Evolutionary conservation across 2,329 filamentous ascomycete genomes (phyloP).

Genomic region (Sclerotinia borealis): DNA sequence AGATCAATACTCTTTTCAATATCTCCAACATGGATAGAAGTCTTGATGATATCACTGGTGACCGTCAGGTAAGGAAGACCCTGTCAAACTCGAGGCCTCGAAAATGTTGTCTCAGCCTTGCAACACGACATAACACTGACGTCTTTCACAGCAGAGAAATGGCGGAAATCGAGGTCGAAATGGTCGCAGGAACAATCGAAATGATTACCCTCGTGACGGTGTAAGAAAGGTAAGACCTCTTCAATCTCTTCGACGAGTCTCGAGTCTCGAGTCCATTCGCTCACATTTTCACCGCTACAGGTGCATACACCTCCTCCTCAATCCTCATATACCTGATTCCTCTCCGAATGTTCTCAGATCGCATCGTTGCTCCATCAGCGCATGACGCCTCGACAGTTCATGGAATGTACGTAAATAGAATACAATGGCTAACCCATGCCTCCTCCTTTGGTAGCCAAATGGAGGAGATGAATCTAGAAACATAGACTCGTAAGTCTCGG

Average conservation of each 20-base stretch:
- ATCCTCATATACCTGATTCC: constrained; percentile 29
- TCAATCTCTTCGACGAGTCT: background rate
- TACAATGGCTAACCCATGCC: constrained; percentile 42
- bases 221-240: constrained; percentile 70
- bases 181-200: constrained; percentile 30
- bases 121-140: constrained; percentile 11
- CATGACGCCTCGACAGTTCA: constrained; percentile 30
- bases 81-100: background rate
- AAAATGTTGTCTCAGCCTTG: constrained; percentile 25
- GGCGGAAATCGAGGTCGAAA: constrained; percentile 30
- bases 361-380: constrained; percentile 26
- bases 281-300: constrained; percentile 21
- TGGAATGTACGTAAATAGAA: constrained; percentile 35
- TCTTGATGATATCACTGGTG: constrained; percentile 58
- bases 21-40: constrained; percentile 50
- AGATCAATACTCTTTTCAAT: background rate
- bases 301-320: constrained; percentile 35
- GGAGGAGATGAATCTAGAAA: constrained; percentile 54
- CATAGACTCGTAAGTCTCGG: constrained; percentile 58
- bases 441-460: constrained; percentile 48
- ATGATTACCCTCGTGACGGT: constrained; percentile 67
- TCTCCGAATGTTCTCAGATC: constrained; percentile 34
- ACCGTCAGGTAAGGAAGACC: constrained; percentile 52
- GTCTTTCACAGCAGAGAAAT: constrained; percentile 24
- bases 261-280: background rate